phyloP scores from a whole-genome alignment of 2,329 filamentous ascomycete species.

The Aspergillus costaricaensis region DNA sequence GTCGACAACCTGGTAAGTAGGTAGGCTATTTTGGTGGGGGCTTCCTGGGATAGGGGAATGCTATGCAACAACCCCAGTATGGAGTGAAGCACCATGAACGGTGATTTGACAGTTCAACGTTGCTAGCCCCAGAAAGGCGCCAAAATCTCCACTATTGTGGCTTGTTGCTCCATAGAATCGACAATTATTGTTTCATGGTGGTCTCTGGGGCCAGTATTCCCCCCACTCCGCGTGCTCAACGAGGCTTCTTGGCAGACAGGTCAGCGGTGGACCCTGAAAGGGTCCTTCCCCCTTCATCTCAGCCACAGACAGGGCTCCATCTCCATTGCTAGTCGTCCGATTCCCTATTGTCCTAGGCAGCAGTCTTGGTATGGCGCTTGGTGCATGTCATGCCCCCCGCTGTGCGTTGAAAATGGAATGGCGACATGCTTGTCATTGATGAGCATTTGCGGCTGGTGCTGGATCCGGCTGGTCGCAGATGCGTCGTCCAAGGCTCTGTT shows the following conservation, averaged over 20 bases:
- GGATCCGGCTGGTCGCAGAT: constrained; percentile 1
- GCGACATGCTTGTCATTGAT: constrained; percentile 3
- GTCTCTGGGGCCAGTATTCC: constrained; percentile 1
- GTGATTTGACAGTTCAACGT: constrained; percentile 1
- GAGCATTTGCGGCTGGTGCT: constrained; percentile 1
- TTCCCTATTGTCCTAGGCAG: not conserved
- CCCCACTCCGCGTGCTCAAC: constrained; percentile 14
- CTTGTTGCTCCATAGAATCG: not conserved
- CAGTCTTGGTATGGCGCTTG: constrained; percentile 1
- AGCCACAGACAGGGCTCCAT: not conserved
- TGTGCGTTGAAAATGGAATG: not conserved
- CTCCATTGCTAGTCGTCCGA: not conserved
- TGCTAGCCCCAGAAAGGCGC: constrained; percentile 4
- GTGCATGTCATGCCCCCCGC: not conserved
- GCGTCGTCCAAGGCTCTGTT: not conserved
- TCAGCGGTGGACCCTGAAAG: constrained; percentile 16
- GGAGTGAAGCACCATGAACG: not conserved
- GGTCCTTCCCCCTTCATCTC: constrained; percentile 1
- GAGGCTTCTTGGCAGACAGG: constrained; percentile 16
- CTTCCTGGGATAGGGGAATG: not conserved
- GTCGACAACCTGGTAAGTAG: not conserved
- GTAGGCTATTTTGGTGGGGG: not conserved
- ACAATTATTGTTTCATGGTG: constrained; percentile 8
- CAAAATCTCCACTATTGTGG: constrained; percentile 1
- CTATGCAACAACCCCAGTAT: not conserved